Evolutionary conservation across 805 yeast genomes (phyloP), one percentile per base, ranked within the genome.

Genomic region (Yamadazyma tumulicola): DNA sequence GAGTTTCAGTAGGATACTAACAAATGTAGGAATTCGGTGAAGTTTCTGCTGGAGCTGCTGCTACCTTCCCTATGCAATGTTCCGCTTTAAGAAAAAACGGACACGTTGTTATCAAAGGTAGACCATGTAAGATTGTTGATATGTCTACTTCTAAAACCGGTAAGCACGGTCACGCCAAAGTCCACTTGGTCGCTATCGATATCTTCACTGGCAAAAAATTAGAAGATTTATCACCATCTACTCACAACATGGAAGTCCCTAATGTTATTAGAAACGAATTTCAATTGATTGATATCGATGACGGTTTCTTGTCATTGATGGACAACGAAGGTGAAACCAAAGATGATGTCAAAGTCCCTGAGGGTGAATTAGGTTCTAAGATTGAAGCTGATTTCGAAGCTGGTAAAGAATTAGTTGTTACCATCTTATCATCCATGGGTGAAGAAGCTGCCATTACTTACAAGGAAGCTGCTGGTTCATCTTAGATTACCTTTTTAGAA

Each of bases 101-200:
- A 65, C 94, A 86, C 82, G 98, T 93, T 67, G 94, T 82, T 58
- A 93, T 91, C 77, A 93, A 93, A 80, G 78, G 86, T 64, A 94
- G 98, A 81, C 98, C 98, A 69, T 93, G 97, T 81, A 93, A 93
- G 83, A 93, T 93, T 72, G 95, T 93, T 61, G 98, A 93, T 72
- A 93, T 93, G 98, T 93, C 98, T 48, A 93, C 98, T 65, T 93
- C 98, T 64, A 93, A 93, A 85, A 93, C 98, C 59, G 98, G 98
- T 77, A 93, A 93, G 97, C 98, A 93, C 85, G 98, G 98, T 78
- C 98, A 93, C 93, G 98, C 98, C 70, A 93, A 93, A 82, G 98
- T 93, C 72, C 97, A 93, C 75, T 81, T 93, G 75, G 97, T 93
- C 54, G 97, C 97, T 67, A 81, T 85, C 59, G 98, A 93, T 72